phyloP scores from a whole-genome alignment of 495 filamentous ascomycete genomes.

The Achaetomiella virescens region DNA sequence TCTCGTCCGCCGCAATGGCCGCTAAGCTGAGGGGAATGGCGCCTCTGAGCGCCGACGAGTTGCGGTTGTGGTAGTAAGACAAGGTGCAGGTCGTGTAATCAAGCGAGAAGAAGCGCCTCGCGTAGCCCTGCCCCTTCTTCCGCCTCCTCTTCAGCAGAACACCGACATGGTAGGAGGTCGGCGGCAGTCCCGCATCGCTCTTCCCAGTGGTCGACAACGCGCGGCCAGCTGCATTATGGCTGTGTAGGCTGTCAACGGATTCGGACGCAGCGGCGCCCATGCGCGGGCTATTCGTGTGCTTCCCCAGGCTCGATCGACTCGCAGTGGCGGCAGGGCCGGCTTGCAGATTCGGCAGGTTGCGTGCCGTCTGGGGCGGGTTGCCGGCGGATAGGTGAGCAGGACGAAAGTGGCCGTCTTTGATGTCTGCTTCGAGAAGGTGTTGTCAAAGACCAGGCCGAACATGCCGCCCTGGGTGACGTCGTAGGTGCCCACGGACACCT shows the following conservation, averaged over 20 bases:
- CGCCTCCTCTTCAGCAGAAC: slow-evolving; percentile 80
- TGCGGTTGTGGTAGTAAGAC: slow-evolving; percentile 91
- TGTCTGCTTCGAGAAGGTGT: slow-evolving; percentile 93
- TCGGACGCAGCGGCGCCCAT: slow-evolving; percentile 38
- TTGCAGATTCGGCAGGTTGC: slow-evolving; percentile 56
- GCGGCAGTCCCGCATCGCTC: slow-evolving; percentile 26
- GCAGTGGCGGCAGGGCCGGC: slow-evolving; percentile 35
- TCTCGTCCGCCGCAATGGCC: slow-evolving; percentile 80
- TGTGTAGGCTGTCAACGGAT: slow-evolving; percentile 53
- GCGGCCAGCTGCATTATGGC: slow-evolving; percentile 29
- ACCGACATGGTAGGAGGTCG: slow-evolving; percentile 62
- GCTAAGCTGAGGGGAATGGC: slow-evolving; percentile 89
- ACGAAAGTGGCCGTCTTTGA: slow-evolving; percentile 94
- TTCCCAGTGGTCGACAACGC: slow-evolving; percentile 27
- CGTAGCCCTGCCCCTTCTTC: slow-evolving; percentile 90
- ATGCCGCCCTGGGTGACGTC: slow-evolving; percentile 83
- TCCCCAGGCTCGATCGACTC: slow-evolving; percentile 47
- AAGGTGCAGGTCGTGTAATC: slow-evolving; percentile 87
- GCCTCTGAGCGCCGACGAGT: slow-evolving; percentile 82
- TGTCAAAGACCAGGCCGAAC: slow-evolving; percentile 96
- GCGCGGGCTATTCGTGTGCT: slow-evolving; percentile 32
- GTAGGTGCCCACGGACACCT: slow-evolving; percentile 85
- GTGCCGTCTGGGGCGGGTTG: slow-evolving; percentile 69
- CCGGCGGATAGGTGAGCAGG: slow-evolving; percentile 83
- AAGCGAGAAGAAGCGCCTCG: slow-evolving; percentile 86